phyloP scores from a whole-genome alignment of 192 early-diverging fungal species.

The Backusella psychrophila region DNA sequence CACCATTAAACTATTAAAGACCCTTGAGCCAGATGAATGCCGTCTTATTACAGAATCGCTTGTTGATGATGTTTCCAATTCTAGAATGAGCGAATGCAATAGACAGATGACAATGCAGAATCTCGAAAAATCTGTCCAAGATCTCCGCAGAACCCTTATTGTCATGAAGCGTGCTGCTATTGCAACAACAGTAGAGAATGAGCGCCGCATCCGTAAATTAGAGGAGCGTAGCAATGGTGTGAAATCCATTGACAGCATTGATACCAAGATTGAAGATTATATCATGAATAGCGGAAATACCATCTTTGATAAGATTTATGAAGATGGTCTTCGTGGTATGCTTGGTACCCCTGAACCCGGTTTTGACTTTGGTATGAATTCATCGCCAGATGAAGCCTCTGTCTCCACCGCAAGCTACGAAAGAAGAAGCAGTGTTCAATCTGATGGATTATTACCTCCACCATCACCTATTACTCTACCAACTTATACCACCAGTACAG shows the following conservation, averaged over 20 bases:
- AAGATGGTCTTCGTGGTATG: slow-evolving; percentile 36
- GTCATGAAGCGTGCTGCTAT: slow-evolving; percentile 60
- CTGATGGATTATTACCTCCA: slow-evolving; percentile 12
- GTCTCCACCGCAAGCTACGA: not conserved
- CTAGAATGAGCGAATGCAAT: slow-evolving; percentile 49
- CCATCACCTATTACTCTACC: slow-evolving; percentile 4
- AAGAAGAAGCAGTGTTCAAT: not conserved
- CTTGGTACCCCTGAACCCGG: slow-evolving; percentile 29
- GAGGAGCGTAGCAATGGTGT: not conserved
- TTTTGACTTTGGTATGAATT: slow-evolving; percentile 1
- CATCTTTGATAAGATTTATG: slow-evolving; percentile 44
- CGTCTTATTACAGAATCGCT: slow-evolving; percentile 51
- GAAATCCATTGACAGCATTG: slow-evolving; percentile 8
- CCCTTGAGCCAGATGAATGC: slow-evolving; percentile 48
- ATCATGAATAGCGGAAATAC: slow-evolving; percentile 37
- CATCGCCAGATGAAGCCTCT: slow-evolving; percentile 4
- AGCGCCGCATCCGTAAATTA: slow-evolving; percentile 31
- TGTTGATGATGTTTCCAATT: slow-evolving; percentile 56
- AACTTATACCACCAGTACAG: not conserved
- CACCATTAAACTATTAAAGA: slow-evolving; percentile 46
- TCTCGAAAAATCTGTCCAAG: slow-evolving; percentile 51
- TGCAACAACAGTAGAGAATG: slow-evolving; percentile 31
- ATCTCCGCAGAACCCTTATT: slow-evolving; percentile 53
- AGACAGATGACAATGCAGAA: slow-evolving; percentile 47
- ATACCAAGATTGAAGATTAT: slow-evolving; percentile 34